Evolutionary conservation across 2,329 filamentous ascomycete species (phyloP).

Genomic region (Aspergillus transmontanensis): DNA sequence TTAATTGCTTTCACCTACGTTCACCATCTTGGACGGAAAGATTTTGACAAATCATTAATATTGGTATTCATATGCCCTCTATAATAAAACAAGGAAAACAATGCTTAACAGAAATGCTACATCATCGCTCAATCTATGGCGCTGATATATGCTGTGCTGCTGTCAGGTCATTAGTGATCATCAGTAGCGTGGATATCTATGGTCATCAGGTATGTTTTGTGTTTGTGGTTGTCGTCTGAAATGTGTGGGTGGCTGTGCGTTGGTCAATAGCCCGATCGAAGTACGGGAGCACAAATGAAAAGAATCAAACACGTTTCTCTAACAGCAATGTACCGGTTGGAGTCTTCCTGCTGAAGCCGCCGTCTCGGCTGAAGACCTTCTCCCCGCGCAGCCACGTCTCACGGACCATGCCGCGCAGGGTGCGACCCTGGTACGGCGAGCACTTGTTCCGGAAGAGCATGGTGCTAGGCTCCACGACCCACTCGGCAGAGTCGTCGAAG

Average conservation of each 20-base stretch:
- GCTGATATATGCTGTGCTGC: conserved; percentile 16
- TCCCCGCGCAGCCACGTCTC: conserved; percentile 84
- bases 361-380: conserved; percentile 71
- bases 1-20: background rate
- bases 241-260: conserved; percentile 6
- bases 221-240: background rate
- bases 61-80: conserved; percentile 12
- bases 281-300: conserved; percentile 12
- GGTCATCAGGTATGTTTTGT: conserved; percentile 3
- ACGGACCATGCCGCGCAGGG: conserved; percentile 73
- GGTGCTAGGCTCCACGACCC: conserved; percentile 71
- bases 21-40: background rate
- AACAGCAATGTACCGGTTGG: conserved; percentile 43
- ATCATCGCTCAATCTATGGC: conserved; percentile 14
- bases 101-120: conserved; percentile 15
- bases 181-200: conserved; percentile 13
- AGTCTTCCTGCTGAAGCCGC: conserved; percentile 41
- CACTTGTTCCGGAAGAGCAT: conserved; percentile 96
- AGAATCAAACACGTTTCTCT: conserved; percentile 38
- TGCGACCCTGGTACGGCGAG: conserved; percentile 83
- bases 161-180: conserved; percentile 22
- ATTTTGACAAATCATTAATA: conserved; percentile 6
- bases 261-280: conserved; percentile 12
- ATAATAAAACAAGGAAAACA: conserved; percentile 7
- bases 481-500: conserved; percentile 82